phyloP scores from a whole-genome alignment of 805 yeast species.

The Saturnispora dispora region DNA sequence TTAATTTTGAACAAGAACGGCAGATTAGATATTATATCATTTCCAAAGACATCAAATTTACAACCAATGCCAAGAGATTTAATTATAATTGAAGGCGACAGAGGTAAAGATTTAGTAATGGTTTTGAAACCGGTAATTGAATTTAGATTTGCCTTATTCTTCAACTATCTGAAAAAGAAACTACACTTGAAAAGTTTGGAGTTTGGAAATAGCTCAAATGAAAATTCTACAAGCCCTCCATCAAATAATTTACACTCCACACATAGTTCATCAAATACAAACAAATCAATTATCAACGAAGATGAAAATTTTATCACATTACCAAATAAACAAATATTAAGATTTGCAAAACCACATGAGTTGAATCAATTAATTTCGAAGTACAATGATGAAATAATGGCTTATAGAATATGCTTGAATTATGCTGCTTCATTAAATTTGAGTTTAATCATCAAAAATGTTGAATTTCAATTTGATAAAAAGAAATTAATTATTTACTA shows the following conservation, averaged over 20 bases:
- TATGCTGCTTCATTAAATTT: conserved; percentile 31
- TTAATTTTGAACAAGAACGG: conserved; percentile 30
- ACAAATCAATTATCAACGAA: conserved; percentile 34
- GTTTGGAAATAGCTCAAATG: conserved; percentile 24
- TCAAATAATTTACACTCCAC: conserved; percentile 13
- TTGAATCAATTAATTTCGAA: conserved; percentile 52
- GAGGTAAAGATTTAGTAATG: conserved; percentile 74
- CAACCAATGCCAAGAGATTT: conserved; percentile 50
- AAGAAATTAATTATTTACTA: conserved; percentile 70
- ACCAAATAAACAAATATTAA: conserved; percentile 67
- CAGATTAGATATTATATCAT: conserved; percentile 57
- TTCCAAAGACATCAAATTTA: conserved; percentile 57
- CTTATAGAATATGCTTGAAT: conserved; percentile 54
- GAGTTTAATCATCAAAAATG: conserved; percentile 55
- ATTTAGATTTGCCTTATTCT: conserved; percentile 56
- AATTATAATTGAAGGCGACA: conserved; percentile 74
- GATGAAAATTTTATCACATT: conserved; percentile 57
- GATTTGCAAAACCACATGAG: conserved; percentile 72
- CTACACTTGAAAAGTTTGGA: conserved; percentile 50
- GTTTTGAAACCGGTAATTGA: conserved; percentile 57
- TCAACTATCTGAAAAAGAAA: conserved; percentile 66
- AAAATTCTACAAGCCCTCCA: conserved; percentile 21
- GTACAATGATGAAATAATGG: conserved; percentile 62
- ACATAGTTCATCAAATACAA: conserved; percentile 4
- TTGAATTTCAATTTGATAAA: conserved; percentile 76